phyloP scores from a whole-genome alignment of 768 basidiomycete genomes.

The Lentinula aciculospora region DNA sequence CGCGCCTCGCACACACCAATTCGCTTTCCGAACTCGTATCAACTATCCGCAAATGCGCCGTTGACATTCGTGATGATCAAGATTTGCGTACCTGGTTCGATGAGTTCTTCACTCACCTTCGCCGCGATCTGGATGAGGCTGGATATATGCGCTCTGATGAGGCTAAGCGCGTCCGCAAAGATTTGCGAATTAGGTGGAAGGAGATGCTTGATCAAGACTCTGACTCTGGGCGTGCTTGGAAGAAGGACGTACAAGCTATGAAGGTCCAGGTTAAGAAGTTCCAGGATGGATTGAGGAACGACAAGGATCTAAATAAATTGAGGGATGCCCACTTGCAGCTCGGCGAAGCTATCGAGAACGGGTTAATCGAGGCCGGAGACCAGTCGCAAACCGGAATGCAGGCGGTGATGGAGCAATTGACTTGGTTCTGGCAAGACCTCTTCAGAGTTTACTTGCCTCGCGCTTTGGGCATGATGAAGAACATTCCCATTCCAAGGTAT shows the following conservation, averaged over 20 bases:
- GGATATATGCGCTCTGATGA: constrained; percentile 52
- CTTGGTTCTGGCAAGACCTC: constrained; percentile 79
- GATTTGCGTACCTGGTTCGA: constrained; percentile 51
- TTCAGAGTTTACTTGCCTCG: constrained; percentile 76
- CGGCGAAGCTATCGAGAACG: constrained; percentile 41
- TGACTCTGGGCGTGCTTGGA: constrained; percentile 43
- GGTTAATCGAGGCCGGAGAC: constrained; percentile 26
- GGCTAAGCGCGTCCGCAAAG: constrained; percentile 31
- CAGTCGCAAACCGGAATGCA: constrained; percentile 39
- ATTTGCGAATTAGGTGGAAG: constrained; percentile 47
- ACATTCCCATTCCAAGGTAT: constrained; percentile 67
- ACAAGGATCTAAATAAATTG: constrained; percentile 43
- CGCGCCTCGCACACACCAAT: constrained; percentile 44
- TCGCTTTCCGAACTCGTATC: constrained; percentile 44
- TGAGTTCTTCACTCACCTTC: constrained; percentile 42
- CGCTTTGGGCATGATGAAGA: constrained; percentile 43
- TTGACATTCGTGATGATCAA: constrained; percentile 47
- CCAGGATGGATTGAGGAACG: constrained; percentile 37
- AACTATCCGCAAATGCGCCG: constrained; percentile 35
- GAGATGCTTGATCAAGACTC: constrained; percentile 39
- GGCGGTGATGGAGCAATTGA: constrained; percentile 51
- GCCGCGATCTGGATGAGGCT: constrained; percentile 39
- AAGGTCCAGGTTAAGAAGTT: constrained; percentile 39
- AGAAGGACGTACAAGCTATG: constrained; percentile 37
- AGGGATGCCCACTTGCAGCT: constrained; percentile 44